These are phyloP conservation scores for Xylaria grammica DNA, from an alignment of 495 filamentous ascomycete genomes.

Conservation along the genomic window DNA sequence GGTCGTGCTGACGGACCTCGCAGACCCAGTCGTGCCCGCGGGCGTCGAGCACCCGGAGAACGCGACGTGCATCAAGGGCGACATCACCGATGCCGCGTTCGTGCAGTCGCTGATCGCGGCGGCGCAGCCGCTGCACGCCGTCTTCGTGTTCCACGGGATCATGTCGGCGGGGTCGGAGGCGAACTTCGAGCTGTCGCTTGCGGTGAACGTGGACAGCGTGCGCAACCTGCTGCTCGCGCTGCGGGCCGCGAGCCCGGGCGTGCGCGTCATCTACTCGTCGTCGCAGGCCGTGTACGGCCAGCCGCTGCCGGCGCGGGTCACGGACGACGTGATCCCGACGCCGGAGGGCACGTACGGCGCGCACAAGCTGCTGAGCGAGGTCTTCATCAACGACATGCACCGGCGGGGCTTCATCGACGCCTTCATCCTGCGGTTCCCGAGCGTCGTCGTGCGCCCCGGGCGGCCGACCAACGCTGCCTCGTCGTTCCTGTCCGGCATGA, in stretches of 20 bases:
- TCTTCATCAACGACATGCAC: slow-evolving; percentile 75
- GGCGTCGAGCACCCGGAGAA: slow-evolving; percentile 59
- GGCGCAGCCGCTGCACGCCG: slow-evolving; percentile 58
- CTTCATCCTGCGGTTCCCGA: slow-evolving; percentile 71
- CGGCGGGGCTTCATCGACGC: slow-evolving; percentile 72
- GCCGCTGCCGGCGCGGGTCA: slow-evolving; percentile 40
- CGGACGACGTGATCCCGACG: slow-evolving; percentile 60
- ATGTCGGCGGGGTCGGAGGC: slow-evolving; percentile 81
- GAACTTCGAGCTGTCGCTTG: slow-evolving; percentile 73
- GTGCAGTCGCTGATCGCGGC: slow-evolving; percentile 52
- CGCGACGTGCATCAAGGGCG: slow-evolving; percentile 60
- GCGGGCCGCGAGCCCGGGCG: slow-evolving; percentile 60
- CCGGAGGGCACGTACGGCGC: slow-evolving; percentile 77
- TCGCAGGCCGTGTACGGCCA: slow-evolving; percentile 50
- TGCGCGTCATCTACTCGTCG: slow-evolving; percentile 66
- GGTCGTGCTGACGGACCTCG: slow-evolving; percentile 69
- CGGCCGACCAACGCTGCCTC: slow-evolving; percentile 76
- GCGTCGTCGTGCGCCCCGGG: slow-evolving; percentile 75
- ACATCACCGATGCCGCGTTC: slow-evolving; percentile 62
- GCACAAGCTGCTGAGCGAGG: slow-evolving; percentile 79
- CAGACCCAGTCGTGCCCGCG: slow-evolving; percentile 59
- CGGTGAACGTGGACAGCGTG: slow-evolving; percentile 77
- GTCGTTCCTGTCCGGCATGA: slow-evolving; percentile 74
- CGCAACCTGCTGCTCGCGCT: slow-evolving; percentile 67
- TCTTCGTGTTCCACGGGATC: slow-evolving; percentile 85